Base-by-base conservation (phyloP, 1,284 basidiomycete genomes). In the Bondarzewia mesenterica region DNA sequence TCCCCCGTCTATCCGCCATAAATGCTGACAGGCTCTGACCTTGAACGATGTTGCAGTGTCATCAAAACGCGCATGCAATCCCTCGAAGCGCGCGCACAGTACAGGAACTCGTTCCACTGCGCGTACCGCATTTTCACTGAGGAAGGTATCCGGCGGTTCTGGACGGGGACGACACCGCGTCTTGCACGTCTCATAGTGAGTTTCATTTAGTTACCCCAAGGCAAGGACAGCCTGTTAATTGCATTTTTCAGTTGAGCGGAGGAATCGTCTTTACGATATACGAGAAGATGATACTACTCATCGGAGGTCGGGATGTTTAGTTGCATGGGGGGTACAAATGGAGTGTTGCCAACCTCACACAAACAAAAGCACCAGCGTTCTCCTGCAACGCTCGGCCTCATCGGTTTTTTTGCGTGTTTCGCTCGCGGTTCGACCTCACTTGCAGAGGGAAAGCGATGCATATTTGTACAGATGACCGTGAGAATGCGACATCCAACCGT, bases 61-160 rank as follows among this genome's bases (percentile, higher is more conserved):
- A 82, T 98, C 69, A 98, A 98, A 70, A 98, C 95, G 10, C 81
- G 95, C 38, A 98, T 99, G 95, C 95, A 99, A 65, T 86, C 90
- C 1, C 75, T 98, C 25, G 78, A 83, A 55, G 95, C 93, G 2
- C 75, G 80, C 16, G 69, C 77, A 38, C 82, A 92, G 55, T 99
- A 98, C 66, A 78, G 82, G 37, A 96, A 94, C 63, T 87, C 93
- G 1, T 88, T 97, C 69, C 92, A 97, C 62, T 98, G 94, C 62
- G 91, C 83, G 4, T 93, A 93, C 62, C 77, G 92, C 39, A 93
- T 95, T 59, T 82, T 91, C 55, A 91, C 84, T 0, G 90, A 95
- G 64, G 92, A 96, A 62, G 93, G 93, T 7, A 54, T 94, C 14
- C 59, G 82, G 23, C 79, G 88, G 42, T 96, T 99, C 68, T 99